A percentile compares a stretch with the other conserved stretches of the same genome.
Evolutionary conservation across 257 asterid species (phyloP).

Genomic region (Jacaranda mimosifolia): DNA sequence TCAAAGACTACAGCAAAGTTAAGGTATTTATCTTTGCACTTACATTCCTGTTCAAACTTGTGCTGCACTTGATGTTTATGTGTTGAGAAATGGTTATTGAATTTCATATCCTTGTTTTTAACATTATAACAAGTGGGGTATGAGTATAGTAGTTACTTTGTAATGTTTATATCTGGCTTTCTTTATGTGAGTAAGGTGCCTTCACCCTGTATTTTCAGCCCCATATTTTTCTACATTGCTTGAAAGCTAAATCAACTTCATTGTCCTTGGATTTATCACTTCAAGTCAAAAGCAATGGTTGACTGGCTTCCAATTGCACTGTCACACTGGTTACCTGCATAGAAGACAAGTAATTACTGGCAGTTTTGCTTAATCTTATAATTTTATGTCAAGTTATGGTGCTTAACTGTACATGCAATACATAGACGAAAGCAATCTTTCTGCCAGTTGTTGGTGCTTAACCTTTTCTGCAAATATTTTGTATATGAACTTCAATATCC

Average conservation of each 20-base stretch:
- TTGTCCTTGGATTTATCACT: conserved; percentile 24
- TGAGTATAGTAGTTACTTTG: background rate
- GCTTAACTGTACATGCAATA: conserved; percentile 8
- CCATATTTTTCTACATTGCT: background rate
- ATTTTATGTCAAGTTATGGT: background rate
- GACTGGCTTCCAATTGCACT: conserved; percentile 5
- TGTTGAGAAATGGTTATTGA: conserved; percentile 8
- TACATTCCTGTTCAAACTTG: background rate
- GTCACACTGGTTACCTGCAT: background rate
- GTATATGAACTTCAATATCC: conserved; percentile 3
- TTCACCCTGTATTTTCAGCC: background rate
- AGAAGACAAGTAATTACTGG: conserved; percentile 9
- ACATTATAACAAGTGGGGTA: background rate
- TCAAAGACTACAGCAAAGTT: conserved; percentile 56
- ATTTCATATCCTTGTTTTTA: conserved; percentile 9
- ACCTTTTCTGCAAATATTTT: background rate
- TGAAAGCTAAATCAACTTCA: background rate
- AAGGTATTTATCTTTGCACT: conserved; percentile 53
- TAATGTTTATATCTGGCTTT: background rate
- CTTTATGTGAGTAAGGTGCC: conserved; percentile 4
- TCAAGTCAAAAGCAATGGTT: background rate
- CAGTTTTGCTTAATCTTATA: conserved; percentile 1
- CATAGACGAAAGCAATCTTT: background rate
- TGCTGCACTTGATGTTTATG: background rate
- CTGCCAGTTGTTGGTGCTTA: background rate